A percentile compares a stretch with the other conserved stretches of the same genome.
These are phyloP conservation scores for Scedosporium minutisporum DNA, from an alignment of 2,329 filamentous ascomycete genomes.

Conservation along the genomic window DNA sequence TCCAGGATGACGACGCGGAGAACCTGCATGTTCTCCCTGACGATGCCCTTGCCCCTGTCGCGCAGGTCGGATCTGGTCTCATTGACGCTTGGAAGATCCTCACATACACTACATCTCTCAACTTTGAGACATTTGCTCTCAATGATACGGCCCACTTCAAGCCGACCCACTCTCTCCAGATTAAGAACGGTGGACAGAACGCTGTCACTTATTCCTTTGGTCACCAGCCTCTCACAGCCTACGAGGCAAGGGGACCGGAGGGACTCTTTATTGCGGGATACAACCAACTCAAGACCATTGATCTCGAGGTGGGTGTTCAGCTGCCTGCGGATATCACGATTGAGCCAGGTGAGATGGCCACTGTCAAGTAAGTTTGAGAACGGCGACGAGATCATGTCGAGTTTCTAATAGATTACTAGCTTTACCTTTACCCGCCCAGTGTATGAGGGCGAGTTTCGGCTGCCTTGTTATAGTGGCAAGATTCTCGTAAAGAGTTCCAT, in stretches of 20 bases:
- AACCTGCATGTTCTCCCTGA: not conserved
- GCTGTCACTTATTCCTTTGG: constrained; percentile 30
- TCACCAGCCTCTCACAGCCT: constrained; percentile 30
- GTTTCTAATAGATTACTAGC: not conserved
- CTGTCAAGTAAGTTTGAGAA: constrained; percentile 2
- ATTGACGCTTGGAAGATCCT: constrained; percentile 36
- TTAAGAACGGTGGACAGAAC: constrained; percentile 33
- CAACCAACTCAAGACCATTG: not conserved
- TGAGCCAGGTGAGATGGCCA: not conserved
- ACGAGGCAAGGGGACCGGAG: constrained; percentile 19
- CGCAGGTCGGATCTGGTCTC: constrained; percentile 36
- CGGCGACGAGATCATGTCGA: not conserved
- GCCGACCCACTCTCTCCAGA: constrained; percentile 21
- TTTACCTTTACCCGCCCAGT: constrained; percentile 18
- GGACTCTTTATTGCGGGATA: constrained; percentile 4
- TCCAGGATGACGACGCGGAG: not conserved
- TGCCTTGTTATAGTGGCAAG: constrained; percentile 36
- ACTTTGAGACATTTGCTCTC: constrained; percentile 34
- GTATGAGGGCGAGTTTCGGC: constrained; percentile 15
- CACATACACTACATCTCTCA: constrained; percentile 26
- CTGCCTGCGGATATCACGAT: constrained; percentile 6
- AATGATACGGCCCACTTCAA: constrained; percentile 37
- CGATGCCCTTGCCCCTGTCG: constrained; percentile 23
- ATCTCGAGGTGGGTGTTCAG: constrained; percentile 1
- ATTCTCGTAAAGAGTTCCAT: constrained; percentile 29